Conservation (phyloP, 768 basidiomycete genomes). For the Cubamyces lactineus region DNA sequence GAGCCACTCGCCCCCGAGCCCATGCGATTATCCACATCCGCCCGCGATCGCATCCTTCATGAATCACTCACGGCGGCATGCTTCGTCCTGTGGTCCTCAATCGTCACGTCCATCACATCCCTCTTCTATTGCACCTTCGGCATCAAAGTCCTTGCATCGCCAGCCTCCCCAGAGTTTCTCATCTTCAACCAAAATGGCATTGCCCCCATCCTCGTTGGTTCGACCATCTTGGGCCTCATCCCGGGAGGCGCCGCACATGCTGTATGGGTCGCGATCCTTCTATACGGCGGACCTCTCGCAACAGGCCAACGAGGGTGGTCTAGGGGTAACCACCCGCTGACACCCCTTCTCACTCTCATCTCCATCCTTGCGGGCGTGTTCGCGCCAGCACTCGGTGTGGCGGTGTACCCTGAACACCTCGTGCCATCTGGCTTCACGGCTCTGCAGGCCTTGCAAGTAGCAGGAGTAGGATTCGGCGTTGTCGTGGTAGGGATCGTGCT, state of each 20-base stretch:
- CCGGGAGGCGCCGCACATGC: neutral
- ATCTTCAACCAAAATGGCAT: neutral
- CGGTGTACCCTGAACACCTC: neutral
- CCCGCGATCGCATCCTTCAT: neutral
- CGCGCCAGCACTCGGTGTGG: neutral
- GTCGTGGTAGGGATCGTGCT: neutral
- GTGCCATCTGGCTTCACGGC: neutral
- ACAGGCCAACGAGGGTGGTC: neutral
- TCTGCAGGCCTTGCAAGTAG: neutral
- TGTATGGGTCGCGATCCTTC: neutral
- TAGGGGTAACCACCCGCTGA: neutral
- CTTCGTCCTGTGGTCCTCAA: neutral
- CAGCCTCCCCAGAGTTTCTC: neutral
- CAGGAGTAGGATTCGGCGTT: neutral
- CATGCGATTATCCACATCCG: too few relatives aligned
- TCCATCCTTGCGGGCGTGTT: slow-evolving; percentile 1
- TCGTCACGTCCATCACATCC: neutral
- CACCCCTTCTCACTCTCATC: neutral
- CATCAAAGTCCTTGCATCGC: neutral
- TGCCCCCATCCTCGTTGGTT: neutral
- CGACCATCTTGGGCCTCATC: neutral
- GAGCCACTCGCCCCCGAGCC: too few relatives aligned
- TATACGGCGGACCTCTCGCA: neutral
- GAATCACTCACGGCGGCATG: neutral
- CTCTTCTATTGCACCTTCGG: neutral